A percentile compares a stretch with the other conserved stretches of the same genome.
These are phyloP conservation scores for Fusarium sp. DNA, from an alignment of 2,329 filamentous ascomycete genomes.

Conservation along the genomic window DNA sequence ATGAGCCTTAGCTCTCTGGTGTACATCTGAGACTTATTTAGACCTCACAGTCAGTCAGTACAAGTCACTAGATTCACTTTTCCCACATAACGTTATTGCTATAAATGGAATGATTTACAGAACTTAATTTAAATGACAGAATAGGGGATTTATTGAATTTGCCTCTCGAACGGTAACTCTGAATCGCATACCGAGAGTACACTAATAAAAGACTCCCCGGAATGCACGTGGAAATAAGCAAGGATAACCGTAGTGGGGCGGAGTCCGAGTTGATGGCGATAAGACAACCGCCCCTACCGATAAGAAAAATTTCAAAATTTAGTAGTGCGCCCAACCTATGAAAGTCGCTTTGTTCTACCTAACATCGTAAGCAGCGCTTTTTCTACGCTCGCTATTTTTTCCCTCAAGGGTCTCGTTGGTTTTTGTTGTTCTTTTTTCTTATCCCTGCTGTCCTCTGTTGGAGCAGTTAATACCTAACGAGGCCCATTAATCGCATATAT, in stretches of 20 bases:
- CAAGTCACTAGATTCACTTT: slow-evolving; percentile 15
- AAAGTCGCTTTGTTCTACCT: slow-evolving; percentile 28
- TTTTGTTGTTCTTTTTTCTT: slow-evolving; percentile 32
- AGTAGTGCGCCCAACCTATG: slow-evolving; percentile 34
- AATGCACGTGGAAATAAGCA: slow-evolving; percentile 44
- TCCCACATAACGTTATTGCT: neutral
- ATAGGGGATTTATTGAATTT: neutral
- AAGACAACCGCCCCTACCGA: slow-evolving; percentile 25
- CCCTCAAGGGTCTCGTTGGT: slow-evolving; percentile 45
- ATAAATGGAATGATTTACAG: neutral
- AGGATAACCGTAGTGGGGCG: slow-evolving; percentile 24
- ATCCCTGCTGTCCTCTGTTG: slow-evolving; percentile 12
- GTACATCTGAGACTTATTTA: slow-evolving; percentile 26
- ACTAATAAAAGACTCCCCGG: slow-evolving; percentile 28
- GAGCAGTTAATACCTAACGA: slow-evolving; percentile 35
- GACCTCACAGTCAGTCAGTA: slow-evolving; percentile 15
- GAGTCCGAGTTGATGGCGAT: slow-evolving; percentile 31
- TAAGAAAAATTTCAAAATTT: slow-evolving; percentile 41
- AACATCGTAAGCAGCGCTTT: slow-evolving; percentile 42
- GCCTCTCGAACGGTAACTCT: neutral
- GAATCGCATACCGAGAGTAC: slow-evolving; percentile 8
- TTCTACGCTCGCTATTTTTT: slow-evolving; percentile 38
- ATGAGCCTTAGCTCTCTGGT: slow-evolving; percentile 16
- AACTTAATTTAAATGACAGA: neutral
- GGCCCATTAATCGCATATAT: slow-evolving; percentile 25